Evolutionary conservation across 306 rosid genomes (phyloP), one percentile per base, ranked within the genome.

Genomic region (Trifolium subterraneum): DNA sequence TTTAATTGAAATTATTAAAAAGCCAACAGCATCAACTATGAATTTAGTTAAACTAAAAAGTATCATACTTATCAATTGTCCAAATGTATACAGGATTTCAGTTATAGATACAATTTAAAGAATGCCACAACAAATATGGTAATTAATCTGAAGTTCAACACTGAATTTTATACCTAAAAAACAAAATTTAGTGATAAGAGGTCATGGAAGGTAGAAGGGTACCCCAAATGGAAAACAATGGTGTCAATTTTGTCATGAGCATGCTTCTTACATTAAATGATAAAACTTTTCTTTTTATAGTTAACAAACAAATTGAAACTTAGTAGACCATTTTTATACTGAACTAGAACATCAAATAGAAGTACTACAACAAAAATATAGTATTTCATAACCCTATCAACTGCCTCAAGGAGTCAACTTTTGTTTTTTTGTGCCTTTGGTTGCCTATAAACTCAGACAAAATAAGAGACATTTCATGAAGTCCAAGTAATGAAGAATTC

Each of bases 1-100:
- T 79, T 79, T 54, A 6, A 78, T 70, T 45, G 27, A 54, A 61
- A 60, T 44, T 16, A 65, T 52, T 52, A 29, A 60, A 52, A 72
- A 61, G 10, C 31, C 10, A 59, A 47, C n/a, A 70, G 33, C 31
- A 62, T 61, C 42, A 10, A 19, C 9, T 10, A 45, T 29, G 31
- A 55, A 61, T 62, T 50, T 16, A 73, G 23, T 19, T 63, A 15
- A 60, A 76, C 52, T 45, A 35, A 80, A 76, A 74, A 27, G 61
- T 11, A 66, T 47, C 20, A 44, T 51, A 22, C 22, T 68, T 61
- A 39, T 18, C 7, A 12, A 45, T 35, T 5, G 7, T 2, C 64
- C 15, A 38, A 14, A 29, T 45, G 22, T 64, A 48, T 62, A 56
- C 10, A 10, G 11, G 44, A 23, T 83, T 45, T 36, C 64, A 52